These are phyloP conservation scores for Hondaea fermentalgiana DNA, from an alignment of 108 stramenopile species.

Conservation along the genomic window DNA sequence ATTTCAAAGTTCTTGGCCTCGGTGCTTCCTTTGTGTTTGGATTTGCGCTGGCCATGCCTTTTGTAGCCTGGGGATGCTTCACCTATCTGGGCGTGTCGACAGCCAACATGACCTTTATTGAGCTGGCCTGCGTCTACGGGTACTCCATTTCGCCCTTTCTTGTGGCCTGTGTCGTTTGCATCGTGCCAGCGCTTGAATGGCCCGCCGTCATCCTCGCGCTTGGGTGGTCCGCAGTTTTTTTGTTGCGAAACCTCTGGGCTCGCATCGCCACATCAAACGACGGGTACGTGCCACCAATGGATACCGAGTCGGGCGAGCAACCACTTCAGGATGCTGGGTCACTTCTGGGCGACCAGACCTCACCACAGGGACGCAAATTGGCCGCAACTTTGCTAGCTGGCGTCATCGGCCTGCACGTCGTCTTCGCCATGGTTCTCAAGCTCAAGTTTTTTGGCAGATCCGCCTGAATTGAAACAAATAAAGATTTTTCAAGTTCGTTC, in stretches of 20 bases:
- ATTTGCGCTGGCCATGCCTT: background rate
- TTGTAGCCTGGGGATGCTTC: background rate
- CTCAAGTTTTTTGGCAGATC: background rate
- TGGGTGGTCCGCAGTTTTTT: background rate
- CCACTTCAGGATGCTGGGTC: background rate
- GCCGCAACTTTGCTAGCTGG: background rate
- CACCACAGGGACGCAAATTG: background rate
- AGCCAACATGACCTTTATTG: background rate
- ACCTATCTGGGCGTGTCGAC: conserved; percentile 8
- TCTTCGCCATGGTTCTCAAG: conserved; percentile 6
- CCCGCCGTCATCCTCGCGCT: background rate
- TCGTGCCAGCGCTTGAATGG: background rate
- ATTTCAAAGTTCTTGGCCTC: background rate
- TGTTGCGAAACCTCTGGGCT: background rate
- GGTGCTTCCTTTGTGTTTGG: conserved; percentile 13
- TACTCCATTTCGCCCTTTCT: background rate
- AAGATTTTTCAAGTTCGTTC: no score
- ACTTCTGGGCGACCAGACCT: background rate
- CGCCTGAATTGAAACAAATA: no score
- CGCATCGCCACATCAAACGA: background rate
- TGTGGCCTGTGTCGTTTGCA: background rate
- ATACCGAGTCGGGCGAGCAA: background rate
- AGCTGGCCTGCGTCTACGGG: background rate
- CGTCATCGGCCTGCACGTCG: background rate
- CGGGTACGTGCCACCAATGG: background rate